Conservation (phyloP, 495 filamentous ascomycete species). For the Talaromyces adpressus region DNA sequence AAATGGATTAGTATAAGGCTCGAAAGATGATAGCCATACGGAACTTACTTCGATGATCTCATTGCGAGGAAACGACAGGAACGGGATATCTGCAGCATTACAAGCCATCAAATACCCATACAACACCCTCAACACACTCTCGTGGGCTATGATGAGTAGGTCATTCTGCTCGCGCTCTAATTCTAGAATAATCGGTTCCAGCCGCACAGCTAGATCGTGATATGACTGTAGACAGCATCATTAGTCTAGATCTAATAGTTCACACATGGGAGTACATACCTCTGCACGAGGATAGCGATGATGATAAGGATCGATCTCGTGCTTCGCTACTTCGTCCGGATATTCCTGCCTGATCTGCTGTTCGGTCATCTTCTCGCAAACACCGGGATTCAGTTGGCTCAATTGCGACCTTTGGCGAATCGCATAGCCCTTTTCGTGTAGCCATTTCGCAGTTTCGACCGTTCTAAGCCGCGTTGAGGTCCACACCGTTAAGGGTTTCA, state of each 20-base stretch:
- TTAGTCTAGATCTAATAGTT: constrained; percentile 13
- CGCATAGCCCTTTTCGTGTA: constrained; percentile 70
- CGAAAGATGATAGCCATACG: background rate
- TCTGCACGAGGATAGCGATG: constrained; percentile 94
- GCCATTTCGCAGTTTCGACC: constrained; percentile 79
- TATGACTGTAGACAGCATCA: constrained; percentile 61
- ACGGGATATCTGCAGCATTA: constrained; percentile 91
- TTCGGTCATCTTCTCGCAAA: constrained; percentile 87
- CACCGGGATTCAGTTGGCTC: constrained; percentile 93
- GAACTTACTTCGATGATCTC: constrained; percentile 82
- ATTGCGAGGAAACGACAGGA: constrained; percentile 87
- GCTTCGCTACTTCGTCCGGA: constrained; percentile 85
- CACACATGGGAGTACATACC: constrained; percentile 40
- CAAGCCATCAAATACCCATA: constrained; percentile 99
- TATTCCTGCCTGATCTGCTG: constrained; percentile 70
- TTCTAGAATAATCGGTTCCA: constrained; percentile 98
- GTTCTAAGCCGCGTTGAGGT: constrained; percentile 87
- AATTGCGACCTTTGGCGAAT: constrained; percentile 89
- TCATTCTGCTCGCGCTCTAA: constrained; percentile 96
- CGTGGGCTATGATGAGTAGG: constrained; percentile 94
- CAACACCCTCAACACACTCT: constrained; percentile 89
- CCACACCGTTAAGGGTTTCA: constrained; percentile 86
- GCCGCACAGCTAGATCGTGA: constrained; percentile 91
- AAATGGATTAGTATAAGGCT: constrained; percentile 11
- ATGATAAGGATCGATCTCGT: constrained; percentile 93